A percentile compares a stretch with the other conserved stretches of the same genome.
These are phyloP conservation scores for Deinandra increscens DNA, from an alignment of 129 eudicot species.

Conservation along the genomic window DNA sequence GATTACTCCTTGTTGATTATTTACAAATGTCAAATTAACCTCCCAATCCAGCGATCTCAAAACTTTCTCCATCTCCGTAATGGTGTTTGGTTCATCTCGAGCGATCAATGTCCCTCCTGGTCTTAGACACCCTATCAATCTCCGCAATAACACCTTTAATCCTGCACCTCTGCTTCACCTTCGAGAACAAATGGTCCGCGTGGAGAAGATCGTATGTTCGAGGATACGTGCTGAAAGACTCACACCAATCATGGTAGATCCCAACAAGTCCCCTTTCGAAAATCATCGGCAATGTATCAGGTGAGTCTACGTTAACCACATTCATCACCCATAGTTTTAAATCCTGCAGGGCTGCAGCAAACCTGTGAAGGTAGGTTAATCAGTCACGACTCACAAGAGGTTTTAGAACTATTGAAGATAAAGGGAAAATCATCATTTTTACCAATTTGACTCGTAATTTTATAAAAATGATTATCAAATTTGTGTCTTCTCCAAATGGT, in stretches of 20 bases:
- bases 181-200: constrained; percentile 72
- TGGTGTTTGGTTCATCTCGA: constrained; percentile 57
- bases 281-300: constrained; percentile 77
- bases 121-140: constrained; percentile 63
- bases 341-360: constrained; percentile 82
- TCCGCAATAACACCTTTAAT: constrained; percentile 55
- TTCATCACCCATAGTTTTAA: constrained; percentile 76
- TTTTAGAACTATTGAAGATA: no score
- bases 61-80: constrained; percentile 49
- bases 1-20: constrained; percentile 60
- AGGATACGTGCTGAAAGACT: constrained; percentile 83
- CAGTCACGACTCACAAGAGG: not conserved
- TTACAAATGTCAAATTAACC: constrained; percentile 46
- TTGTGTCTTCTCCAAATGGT: no score
- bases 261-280: constrained; percentile 84
- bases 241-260: constrained; percentile 88
- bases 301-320: constrained; percentile 68
- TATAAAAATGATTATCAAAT: no score
- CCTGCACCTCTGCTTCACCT: constrained; percentile 57
- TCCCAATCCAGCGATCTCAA: constrained; percentile 78
- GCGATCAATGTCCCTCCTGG: constrained; percentile 75
- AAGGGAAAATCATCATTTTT: no score
- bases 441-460: no score
- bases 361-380: constrained; percentile 34
- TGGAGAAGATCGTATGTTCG: constrained; percentile 84